Conservation (phyloP, 306 rosid species). For the Coriaria nepalensis region DNA sequence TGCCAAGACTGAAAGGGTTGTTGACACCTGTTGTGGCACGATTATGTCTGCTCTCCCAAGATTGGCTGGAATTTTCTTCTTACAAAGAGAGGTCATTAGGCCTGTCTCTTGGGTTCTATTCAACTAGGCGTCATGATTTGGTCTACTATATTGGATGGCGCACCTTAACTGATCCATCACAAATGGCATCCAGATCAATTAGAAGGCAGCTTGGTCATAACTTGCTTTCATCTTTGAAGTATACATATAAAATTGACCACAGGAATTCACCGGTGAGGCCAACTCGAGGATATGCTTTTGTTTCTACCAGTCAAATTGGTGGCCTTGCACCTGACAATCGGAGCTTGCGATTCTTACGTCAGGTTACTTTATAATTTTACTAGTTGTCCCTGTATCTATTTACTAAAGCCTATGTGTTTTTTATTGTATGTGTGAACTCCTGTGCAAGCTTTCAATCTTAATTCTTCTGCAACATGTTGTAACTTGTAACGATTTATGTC, state of each 20-base stretch:
- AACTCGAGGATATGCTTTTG: slow-evolving; percentile 75
- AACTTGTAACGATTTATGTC: too few species aligned
- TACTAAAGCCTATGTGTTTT: neutral
- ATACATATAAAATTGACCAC: slow-evolving; percentile 63
- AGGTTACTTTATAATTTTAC: slow-evolving; percentile 27
- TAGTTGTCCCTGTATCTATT: neutral
- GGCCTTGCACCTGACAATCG: slow-evolving; percentile 85
- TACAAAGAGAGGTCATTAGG: slow-evolving; percentile 80
- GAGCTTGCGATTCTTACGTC: slow-evolving; percentile 75
- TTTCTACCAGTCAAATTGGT: slow-evolving; percentile 75
- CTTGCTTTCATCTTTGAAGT: slow-evolving; percentile 72
- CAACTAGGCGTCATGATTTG: slow-evolving; percentile 68
- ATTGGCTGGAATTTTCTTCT: slow-evolving; percentile 84
- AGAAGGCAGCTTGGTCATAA: slow-evolving; percentile 98
- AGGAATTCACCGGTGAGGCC: slow-evolving; percentile 82
- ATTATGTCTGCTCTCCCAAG: slow-evolving; percentile 70
- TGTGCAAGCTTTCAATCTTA: too few species aligned
- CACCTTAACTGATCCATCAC: slow-evolving; percentile 73
- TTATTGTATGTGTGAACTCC: too few species aligned
- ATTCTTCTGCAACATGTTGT: too few species aligned
- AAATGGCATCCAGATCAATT: slow-evolving; percentile 75
- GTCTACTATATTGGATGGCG: slow-evolving; percentile 90
- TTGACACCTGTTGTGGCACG: slow-evolving; percentile 58
- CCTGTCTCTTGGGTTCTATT: slow-evolving; percentile 63
- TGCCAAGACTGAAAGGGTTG: slow-evolving; percentile 55